Evolutionary conservation across 371 early-diverging fungal genomes (phyloP).

Genomic region (Mucor irregularis): DNA sequence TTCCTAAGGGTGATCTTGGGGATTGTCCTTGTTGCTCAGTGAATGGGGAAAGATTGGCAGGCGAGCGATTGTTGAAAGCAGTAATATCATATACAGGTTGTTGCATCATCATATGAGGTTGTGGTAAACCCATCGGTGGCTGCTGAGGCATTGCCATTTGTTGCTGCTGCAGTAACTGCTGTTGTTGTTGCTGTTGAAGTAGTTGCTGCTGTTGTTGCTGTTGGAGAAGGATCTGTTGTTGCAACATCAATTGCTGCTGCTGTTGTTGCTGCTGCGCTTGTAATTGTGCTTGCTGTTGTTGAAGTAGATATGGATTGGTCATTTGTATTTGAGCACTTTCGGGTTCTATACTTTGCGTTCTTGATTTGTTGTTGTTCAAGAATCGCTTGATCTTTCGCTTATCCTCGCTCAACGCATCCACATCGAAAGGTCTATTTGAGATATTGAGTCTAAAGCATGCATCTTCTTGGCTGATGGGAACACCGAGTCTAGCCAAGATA

Average conservation of each 20-base stretch:
- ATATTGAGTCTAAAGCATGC: conserved; percentile 31
- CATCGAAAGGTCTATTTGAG: conserved; percentile 32
- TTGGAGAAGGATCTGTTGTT: background rate
- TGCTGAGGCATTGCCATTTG: background rate
- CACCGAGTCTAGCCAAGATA: conserved; percentile 28
- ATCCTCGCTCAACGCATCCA: conserved; percentile 27
- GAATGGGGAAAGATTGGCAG: background rate
- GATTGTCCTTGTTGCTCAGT: background rate
- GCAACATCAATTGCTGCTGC: conserved; percentile 2
- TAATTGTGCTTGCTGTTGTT: conserved; percentile 5
- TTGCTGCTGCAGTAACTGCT: background rate
- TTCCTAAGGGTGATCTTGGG: background rate
- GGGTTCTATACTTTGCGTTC: conserved; percentile 26
- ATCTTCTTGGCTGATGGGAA: conserved; percentile 39
- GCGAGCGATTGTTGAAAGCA: background rate
- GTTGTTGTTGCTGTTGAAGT: conserved; percentile 3
- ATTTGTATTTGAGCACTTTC: conserved; percentile 7
- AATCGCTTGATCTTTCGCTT: conserved; percentile 29
- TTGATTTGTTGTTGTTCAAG: conserved; percentile 18
- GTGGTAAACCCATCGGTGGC: background rate
- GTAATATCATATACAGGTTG: background rate
- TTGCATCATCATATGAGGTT: conserved; percentile 4
- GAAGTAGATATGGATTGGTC: background rate
- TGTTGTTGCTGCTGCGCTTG: conserved; percentile 2
- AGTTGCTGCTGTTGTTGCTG: conserved; percentile 9